phyloP scores from a whole-genome alignment of 345 rosid genomes.

The Dipteronia sinensis region DNA sequence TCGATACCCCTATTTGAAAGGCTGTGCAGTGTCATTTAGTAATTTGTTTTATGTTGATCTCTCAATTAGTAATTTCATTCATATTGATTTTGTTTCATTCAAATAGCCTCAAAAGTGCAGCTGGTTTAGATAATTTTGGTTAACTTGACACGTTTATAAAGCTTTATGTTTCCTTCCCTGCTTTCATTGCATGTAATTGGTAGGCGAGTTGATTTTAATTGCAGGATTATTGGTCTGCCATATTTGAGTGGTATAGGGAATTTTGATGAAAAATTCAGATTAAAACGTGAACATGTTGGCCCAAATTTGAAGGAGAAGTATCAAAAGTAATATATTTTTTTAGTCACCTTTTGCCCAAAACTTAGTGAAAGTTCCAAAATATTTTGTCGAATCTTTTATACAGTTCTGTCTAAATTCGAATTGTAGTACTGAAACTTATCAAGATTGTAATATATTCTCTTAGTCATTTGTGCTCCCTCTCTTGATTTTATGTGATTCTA shows the following conservation, averaged over 20 bases:
- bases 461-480: not conserved
- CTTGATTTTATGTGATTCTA: not conserved
- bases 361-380: not conserved
- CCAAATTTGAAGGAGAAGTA: not conserved
- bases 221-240: not conserved
- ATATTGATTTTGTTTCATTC: not conserved
- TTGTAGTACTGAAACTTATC: not conserved
- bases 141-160: not conserved
- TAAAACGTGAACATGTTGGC: not conserved
- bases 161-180: not conserved
- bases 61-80: not conserved
- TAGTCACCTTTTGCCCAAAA: not conserved
- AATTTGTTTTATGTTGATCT: not conserved
- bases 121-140: not conserved
- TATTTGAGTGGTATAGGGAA: not conserved
- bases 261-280: not conserved
- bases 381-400: not conserved
- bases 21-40: not conserved
- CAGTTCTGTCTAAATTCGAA: not conserved
- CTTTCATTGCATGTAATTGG: not conserved
- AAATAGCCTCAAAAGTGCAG: not conserved
- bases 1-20: not conserved
- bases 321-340: not conserved
- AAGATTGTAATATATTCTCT: not conserved
- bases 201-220: not conserved